A percentile compares a stretch with the other conserved stretches of the same genome.
Evolutionary conservation across 257 asterid genomes (phyloP).

Genomic region (Ilex aquifolium): DNA sequence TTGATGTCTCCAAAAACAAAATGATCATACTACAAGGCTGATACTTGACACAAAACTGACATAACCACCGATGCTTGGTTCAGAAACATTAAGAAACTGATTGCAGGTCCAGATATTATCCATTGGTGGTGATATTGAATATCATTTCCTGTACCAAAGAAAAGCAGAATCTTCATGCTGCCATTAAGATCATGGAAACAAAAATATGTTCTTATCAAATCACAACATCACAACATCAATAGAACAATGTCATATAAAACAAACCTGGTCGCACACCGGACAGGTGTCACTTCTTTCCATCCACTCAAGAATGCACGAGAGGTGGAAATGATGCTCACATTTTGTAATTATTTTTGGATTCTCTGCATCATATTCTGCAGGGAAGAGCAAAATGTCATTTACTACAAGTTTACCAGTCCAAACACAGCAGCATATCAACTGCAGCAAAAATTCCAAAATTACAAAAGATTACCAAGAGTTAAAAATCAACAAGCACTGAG

Average conservation of each 20-base stretch:
- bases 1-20: not conserved
- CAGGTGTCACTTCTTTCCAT: conserved; percentile 1
- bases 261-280: not conserved
- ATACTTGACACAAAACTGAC: not conserved
- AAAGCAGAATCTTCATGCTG: no score
- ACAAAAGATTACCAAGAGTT: no score
- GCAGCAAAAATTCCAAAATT: no score
- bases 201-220: no score
- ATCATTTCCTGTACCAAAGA: not conserved
- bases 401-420: no score
- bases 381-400: not conserved
- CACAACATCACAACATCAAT: not conserved
- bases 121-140: not conserved
- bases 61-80: not conserved
- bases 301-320: not conserved
- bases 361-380: not conserved
- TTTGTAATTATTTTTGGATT: not conserved
- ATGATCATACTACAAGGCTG: not conserved
- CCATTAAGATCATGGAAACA: not conserved
- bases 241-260: not conserved
- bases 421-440: no score
- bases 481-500: no score
- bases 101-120: no score
- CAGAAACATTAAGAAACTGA: not conserved
- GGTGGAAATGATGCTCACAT: not conserved